These are phyloP conservation scores for Teunomyces aglyptinius DNA, from an alignment of 805 yeast genomes.

Conservation along the genomic window DNA sequence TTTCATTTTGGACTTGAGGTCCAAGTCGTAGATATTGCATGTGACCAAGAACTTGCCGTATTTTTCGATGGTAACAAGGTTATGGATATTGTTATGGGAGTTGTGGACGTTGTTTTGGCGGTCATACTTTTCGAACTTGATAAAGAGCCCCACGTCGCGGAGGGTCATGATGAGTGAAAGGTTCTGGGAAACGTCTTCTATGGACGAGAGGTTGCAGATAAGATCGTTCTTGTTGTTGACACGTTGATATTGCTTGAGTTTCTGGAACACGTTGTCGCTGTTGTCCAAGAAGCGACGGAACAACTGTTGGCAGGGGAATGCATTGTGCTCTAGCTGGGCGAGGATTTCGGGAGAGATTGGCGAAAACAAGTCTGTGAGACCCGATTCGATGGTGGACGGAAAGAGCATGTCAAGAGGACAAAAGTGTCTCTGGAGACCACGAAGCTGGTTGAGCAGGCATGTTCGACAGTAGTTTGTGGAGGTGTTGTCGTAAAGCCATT, in stretches of 20 bases:
- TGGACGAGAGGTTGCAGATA: constrained; percentile 28
- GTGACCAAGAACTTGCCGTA: constrained; percentile 29
- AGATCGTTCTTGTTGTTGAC: constrained; percentile 31
- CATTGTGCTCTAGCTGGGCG: constrained; percentile 19
- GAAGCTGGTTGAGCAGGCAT: constrained; percentile 48
- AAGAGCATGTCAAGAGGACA: constrained; percentile 48
- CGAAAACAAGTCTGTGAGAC: constrained; percentile 31
- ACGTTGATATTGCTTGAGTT: constrained; percentile 33
- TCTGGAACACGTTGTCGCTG: constrained; percentile 32
- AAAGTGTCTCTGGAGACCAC: constrained; percentile 34
- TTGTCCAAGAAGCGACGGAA: constrained; percentile 30
- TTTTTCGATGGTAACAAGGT: constrained; percentile 22
- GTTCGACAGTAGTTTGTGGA: constrained; percentile 51
- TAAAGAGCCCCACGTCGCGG: constrained; percentile 55
- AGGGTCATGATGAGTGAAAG: constrained; percentile 49
- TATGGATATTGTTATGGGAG: constrained; percentile 28
- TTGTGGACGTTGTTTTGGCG: constrained; percentile 26
- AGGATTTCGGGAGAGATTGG: constrained; percentile 19
- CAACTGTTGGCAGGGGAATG: constrained; percentile 35
- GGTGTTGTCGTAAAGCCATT: constrained; percentile 53
- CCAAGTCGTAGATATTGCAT: constrained; percentile 47
- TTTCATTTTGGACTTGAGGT: constrained; percentile 44
- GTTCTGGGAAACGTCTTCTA: constrained; percentile 39
- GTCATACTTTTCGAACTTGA: constrained; percentile 36
- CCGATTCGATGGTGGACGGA: constrained; percentile 28